These are phyloP conservation scores for Daedaleopsis sinensis DNA, from an alignment of 768 basidiomycete species.

Conservation along the genomic window DNA sequence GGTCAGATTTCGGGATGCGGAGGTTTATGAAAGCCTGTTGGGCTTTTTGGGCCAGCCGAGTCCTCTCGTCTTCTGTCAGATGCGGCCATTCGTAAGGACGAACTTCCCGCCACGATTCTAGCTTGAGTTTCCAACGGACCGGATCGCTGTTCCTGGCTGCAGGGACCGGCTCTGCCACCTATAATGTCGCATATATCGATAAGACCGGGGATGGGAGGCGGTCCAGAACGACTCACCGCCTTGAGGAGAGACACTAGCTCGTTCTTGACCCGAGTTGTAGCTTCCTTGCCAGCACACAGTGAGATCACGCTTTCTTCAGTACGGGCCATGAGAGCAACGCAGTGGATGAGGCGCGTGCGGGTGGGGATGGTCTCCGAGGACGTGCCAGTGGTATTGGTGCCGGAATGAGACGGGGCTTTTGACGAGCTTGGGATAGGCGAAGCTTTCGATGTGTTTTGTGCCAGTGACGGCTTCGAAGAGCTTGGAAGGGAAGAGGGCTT, in stretches of 20 bases:
- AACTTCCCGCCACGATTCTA: constrained; percentile 65
- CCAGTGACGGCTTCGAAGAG: not conserved
- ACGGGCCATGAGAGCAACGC: constrained; percentile 53
- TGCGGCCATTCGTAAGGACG: constrained; percentile 66
- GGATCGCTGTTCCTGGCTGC: constrained; percentile 35
- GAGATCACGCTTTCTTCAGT: constrained; percentile 40
- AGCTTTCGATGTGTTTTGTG: too few relatives aligned
- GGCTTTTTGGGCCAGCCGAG: constrained; percentile 53
- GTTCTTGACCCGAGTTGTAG: constrained; percentile 32
- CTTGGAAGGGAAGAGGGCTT: constrained; percentile 30
- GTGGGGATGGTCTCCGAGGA: constrained; percentile 23
- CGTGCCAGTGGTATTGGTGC: not conserved
- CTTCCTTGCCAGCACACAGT: constrained; percentile 50
- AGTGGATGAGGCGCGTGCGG: constrained; percentile 53
- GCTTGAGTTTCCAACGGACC: constrained; percentile 56
- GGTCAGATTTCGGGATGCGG: constrained; percentile 60
- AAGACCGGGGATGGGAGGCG: not conserved
- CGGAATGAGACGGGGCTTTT: too few relatives aligned
- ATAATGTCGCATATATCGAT: constrained; percentile 3
- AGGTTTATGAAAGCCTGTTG: constrained; percentile 50
- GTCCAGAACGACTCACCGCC: constrained; percentile 3
- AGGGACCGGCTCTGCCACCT: constrained; percentile 55
- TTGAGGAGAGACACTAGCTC: constrained; percentile 7
- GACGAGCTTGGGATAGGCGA: too few relatives aligned
- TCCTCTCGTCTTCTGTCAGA: constrained; percentile 50